These are phyloP conservation scores for Venturia effusa DNA, from an alignment of 2,329 filamentous ascomycete species.

Conservation along the genomic window DNA sequence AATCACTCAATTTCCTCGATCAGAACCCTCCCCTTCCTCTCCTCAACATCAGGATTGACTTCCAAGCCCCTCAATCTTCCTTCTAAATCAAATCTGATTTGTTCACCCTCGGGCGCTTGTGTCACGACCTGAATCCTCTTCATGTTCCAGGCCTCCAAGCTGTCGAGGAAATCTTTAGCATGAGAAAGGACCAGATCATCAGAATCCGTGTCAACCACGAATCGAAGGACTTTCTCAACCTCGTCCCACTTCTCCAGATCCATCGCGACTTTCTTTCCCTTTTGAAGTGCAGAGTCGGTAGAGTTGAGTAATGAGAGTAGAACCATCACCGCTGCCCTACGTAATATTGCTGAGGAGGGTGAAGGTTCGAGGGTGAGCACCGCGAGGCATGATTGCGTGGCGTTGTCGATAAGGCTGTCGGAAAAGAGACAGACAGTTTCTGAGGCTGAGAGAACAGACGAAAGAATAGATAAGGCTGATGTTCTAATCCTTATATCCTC, in stretches of 20 bases:
- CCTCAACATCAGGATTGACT: slow-evolving; percentile 23
- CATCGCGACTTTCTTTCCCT: slow-evolving; percentile 30
- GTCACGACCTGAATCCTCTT: slow-evolving; percentile 21
- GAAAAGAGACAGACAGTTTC: slow-evolving; percentile 19
- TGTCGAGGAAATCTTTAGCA: slow-evolving; percentile 55
- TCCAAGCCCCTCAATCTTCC: slow-evolving; percentile 34
- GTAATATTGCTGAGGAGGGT: slow-evolving; percentile 50
- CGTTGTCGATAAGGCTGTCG: slow-evolving; percentile 15
- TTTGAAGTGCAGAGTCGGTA: slow-evolving; percentile 41
- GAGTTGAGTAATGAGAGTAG: slow-evolving; percentile 52
- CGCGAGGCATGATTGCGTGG: slow-evolving; percentile 52
- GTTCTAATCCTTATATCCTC: slow-evolving; percentile 62
- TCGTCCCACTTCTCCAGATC: slow-evolving; percentile 47
- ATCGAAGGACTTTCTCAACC: slow-evolving; percentile 50
- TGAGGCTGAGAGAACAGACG: slow-evolving; percentile 40
- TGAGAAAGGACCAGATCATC: slow-evolving; percentile 60
- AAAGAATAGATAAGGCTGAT: slow-evolving; percentile 58
- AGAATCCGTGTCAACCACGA: slow-evolving; percentile 54
- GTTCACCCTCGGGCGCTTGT: slow-evolving; percentile 17
- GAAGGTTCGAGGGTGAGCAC: slow-evolving; percentile 53
- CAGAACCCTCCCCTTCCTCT: slow-evolving; percentile 24
- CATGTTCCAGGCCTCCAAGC: slow-evolving; percentile 51
- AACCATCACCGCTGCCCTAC: slow-evolving; percentile 54
- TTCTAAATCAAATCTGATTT: slow-evolving; percentile 27
- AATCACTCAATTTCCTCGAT: slow-evolving; percentile 52